Base-by-base conservation (phyloP, 495 filamentous ascomycete species). In the Xanthoparmelia taractica region DNA sequence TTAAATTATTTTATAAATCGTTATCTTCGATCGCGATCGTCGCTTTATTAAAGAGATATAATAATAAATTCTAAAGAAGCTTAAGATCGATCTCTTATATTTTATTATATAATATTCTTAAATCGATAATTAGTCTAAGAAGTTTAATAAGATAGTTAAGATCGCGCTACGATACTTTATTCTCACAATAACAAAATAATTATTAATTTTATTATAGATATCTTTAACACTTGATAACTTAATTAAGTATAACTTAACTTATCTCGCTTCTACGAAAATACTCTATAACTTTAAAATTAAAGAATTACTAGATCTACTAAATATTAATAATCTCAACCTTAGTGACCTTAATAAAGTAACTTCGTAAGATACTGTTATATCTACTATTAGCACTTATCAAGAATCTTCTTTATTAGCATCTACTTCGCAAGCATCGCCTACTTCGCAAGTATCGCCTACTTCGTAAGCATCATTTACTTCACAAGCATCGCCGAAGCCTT, bases 1-100 rank as follows among this genome's bases (percentile, higher is more conserved):
- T 55, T 61, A n/a, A 61, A 5, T 2, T 29, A 6, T 48, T 33
- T 61, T 48, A 41, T 57, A 34, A 55, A 57, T 13, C 25, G n/a
- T 25, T 34, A 33, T 18, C 47, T 40, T 27, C 7, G 18, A 56
- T 37, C 13, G 31, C 5, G 17, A 57, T 55, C 40, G 18, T 29
- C 57, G 47, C 8, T 57, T 63, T 17, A 7, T 57, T 12, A 20
- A 33, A 29, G 8, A 57, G 15, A 29, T 63, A 20, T 56, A 57
- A 31, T 25, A 45, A 40, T 11, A 29, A 10, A 43, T 56, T n/a
- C n/a, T 57, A 5, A 33, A 63, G 20, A 18, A 20, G 3, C n/a
- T 38, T 34, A 31, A 33, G 2, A 15, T 50, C 2, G 34, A 57
- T 25, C 1, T 63, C 15, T 7, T 63, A 29, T 57, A 20, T 4